Evolutionary conservation across 345 rosid genomes (phyloP).

Genomic region (Citrus reticulata): DNA sequence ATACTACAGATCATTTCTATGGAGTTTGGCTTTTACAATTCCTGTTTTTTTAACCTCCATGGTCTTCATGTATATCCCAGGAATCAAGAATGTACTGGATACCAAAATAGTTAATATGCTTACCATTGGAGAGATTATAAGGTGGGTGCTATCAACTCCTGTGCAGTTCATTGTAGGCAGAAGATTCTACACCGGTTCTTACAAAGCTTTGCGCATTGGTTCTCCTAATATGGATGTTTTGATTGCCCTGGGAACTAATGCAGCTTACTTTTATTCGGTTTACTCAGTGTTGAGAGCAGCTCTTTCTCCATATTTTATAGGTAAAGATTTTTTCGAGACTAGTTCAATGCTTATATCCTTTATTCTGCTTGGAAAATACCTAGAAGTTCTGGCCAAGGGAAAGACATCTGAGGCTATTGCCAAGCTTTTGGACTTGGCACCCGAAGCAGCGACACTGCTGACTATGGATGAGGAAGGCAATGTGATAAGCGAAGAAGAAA

Average conservation of each 20-base stretch:
- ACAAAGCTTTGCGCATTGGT: slow-evolving; percentile 69
- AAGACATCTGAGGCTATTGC: slow-evolving; percentile 94
- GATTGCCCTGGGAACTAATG: slow-evolving; percentile 88
- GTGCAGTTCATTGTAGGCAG: slow-evolving; percentile 86
- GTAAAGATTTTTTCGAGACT: slow-evolving; percentile 89
- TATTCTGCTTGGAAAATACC: slow-evolving; percentile 85
- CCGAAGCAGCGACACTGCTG: slow-evolving; percentile 65
- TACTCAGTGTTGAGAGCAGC: slow-evolving; percentile 80
- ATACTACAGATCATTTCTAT: slow-evolving; percentile 55
- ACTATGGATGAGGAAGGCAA: slow-evolving; percentile 56
- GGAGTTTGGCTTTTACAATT: slow-evolving; percentile 85
- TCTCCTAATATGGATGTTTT: slow-evolving; percentile 96
- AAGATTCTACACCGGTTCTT: slow-evolving; percentile 71
- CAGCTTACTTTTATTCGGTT: slow-evolving; percentile 85
- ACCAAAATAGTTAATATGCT: slow-evolving; percentile 76
- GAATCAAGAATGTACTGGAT: slow-evolving; percentile 51
- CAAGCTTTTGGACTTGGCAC: slow-evolving; percentile 85
- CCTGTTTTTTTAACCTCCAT: slow-evolving; percentile 81
- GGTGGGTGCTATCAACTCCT: slow-evolving; percentile 75
- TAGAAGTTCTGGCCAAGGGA: slow-evolving; percentile 84
- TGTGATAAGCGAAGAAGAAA: slow-evolving; percentile 66
- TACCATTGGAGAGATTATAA: slow-evolving; percentile 53
- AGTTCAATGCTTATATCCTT: slow-evolving; percentile 94
- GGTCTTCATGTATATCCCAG: slow-evolving; percentile 82
- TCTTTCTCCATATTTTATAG: slow-evolving; percentile 48